phyloP scores from a whole-genome alignment of 2,329 filamentous ascomycete species.

The Zopfia rhizophila region DNA sequence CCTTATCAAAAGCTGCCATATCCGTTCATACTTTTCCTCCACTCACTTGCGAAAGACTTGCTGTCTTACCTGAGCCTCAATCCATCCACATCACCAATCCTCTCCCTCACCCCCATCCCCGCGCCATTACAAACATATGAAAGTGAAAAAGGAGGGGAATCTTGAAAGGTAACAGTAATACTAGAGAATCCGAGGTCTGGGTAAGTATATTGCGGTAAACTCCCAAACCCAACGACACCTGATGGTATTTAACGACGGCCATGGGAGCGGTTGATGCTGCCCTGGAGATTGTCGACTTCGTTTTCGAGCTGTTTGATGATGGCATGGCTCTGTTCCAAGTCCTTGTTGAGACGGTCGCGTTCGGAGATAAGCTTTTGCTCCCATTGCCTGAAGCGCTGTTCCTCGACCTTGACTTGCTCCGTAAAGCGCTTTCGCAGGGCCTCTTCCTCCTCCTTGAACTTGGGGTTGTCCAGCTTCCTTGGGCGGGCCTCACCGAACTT shows the following conservation, averaged over 20 bases:
- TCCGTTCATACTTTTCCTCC: too few relatives aligned
- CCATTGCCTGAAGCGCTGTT: constrained; percentile 99
- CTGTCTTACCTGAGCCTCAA: too few relatives aligned
- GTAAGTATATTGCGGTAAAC: background rate
- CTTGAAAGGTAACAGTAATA: constrained; percentile 48
- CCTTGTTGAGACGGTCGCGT: constrained; percentile 99
- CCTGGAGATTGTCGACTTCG: constrained; percentile 94
- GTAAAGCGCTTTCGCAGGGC: constrained; percentile 98
- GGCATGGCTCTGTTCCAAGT: constrained; percentile 96
- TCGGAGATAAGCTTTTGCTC: constrained; percentile 99
- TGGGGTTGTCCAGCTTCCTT: constrained; percentile 98
- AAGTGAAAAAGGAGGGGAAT: constrained; percentile 52
- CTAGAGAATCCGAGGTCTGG: constrained; percentile 18
- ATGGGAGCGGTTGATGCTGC: constrained; percentile 87
- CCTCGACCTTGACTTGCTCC: constrained; percentile 99
- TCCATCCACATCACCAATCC: constrained; percentile 13
- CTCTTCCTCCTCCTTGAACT: constrained; percentile 99
- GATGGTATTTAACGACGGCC: constrained; percentile 77
- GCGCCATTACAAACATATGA: constrained; percentile 56
- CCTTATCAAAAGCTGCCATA: background rate
- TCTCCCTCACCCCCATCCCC: constrained; percentile 34
- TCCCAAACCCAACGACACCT: background rate
- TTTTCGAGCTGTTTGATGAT: constrained; percentile 88
- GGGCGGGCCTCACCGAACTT: constrained; percentile 98
- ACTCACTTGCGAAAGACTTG: too few relatives aligned